Percentiles rank a stretch among this genome's conserved stretches.
These are phyloP conservation scores for Boletus tylopilopsis DNA, from an alignment of 768 basidiomycete genomes.

Conservation along the genomic window DNA sequence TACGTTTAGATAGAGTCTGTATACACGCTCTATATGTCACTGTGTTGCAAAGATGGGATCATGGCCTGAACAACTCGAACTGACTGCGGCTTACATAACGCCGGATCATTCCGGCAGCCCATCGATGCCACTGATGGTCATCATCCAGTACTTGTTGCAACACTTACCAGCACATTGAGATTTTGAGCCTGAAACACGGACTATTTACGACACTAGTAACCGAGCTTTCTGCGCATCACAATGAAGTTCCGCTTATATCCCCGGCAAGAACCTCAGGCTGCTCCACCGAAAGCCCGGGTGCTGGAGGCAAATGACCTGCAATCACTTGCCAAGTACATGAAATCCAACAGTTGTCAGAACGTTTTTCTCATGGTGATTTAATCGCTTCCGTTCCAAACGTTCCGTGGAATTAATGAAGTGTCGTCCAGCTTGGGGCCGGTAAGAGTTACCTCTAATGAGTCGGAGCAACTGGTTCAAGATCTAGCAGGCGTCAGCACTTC, in stretches of 20 bases:
- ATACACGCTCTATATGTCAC: no score
- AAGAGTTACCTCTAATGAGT: slow-evolving; percentile 14
- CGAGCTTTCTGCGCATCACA: background rate
- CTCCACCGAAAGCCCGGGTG: slow-evolving; percentile 13
- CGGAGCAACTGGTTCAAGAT: slow-evolving; percentile 1
- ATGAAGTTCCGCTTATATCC: slow-evolving; percentile 12
- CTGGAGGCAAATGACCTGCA: slow-evolving; percentile 38
- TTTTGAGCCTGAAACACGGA: no score
- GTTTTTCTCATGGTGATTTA: slow-evolving; percentile 66
- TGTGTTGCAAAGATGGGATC: no score
- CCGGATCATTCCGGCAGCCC: no score
- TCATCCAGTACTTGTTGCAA: no score
- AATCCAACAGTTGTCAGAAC: slow-evolving; percentile 62
- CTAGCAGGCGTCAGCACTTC: slow-evolving; percentile 66
- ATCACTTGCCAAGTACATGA: slow-evolving; percentile 62
- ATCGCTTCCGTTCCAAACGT: background rate
- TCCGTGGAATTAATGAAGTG: slow-evolving; percentile 3
- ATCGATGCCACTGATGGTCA: no score
- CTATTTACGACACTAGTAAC: no score
- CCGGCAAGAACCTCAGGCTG: no score
- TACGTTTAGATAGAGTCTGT: no score
- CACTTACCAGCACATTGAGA: no score
- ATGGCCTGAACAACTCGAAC: no score
- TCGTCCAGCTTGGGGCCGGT: slow-evolving; percentile 64
- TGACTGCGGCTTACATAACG: no score